These are phyloP conservation scores for Termitomyces sp. DNA, from an alignment of 1,284 basidiomycete species.

Conservation along the genomic window DNA sequence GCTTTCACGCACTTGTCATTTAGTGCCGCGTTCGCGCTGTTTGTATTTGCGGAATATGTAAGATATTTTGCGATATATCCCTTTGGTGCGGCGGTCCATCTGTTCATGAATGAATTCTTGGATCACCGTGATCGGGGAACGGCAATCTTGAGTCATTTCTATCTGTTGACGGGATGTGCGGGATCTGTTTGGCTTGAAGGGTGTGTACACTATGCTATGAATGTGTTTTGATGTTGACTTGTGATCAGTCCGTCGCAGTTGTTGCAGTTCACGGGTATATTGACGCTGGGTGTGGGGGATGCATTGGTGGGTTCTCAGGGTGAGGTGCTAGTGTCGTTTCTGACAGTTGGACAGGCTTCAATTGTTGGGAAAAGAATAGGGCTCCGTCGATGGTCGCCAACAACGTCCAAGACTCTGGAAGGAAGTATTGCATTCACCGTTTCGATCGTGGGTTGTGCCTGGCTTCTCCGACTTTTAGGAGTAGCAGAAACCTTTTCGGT, in stretches of 20 bases:
- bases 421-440: conserved; percentile 80
- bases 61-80: conserved; percentile 98
- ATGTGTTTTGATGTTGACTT: not conserved
- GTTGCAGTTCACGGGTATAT: conserved; percentile 84
- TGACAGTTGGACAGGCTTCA: conserved; percentile 61
- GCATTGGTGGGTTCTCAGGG: conserved; percentile 60
- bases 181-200: conserved; percentile 94
- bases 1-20: conserved; percentile 95
- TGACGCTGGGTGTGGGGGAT: conserved; percentile 91
- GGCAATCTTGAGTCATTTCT: conserved; percentile 96
- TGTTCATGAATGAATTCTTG: conserved; percentile 97
- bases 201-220: conserved; percentile 39
- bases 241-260: conserved; percentile 60
- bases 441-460: conserved; percentile 69
- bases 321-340: not conserved
- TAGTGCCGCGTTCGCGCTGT: conserved; percentile 87
- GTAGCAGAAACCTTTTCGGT: conserved; percentile 73
- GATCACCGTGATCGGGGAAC: conserved; percentile 95
- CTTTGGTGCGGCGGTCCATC: conserved; percentile 88
- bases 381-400: conserved; percentile 76
- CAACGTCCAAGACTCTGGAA: conserved; percentile 86
- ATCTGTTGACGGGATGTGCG: conserved; percentile 92
- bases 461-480: conserved; percentile 67
- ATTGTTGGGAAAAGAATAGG: conserved; percentile 87
- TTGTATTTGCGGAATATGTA: conserved; percentile 94